A percentile compares a stretch with the other conserved stretches of the same genome.
These are phyloP conservation scores for Nemania abortiva DNA, from an alignment of 2,329 filamentous ascomycete species.

Conservation along the genomic window DNA sequence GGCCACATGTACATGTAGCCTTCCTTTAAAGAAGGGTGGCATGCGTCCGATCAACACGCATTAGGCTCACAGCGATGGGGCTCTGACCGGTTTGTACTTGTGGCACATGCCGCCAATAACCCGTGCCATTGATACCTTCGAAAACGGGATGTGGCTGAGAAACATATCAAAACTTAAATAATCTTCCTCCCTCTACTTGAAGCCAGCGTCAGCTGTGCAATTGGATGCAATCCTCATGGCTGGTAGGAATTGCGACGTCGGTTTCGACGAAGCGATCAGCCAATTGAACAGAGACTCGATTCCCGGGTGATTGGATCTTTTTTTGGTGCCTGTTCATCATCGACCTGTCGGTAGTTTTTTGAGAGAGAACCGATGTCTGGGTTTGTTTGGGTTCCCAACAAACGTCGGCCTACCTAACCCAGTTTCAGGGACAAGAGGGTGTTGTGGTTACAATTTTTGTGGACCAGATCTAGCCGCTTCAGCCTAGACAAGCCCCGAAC, in stretches of 20 bases:
- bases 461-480: constrained; percentile 23
- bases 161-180: background rate
- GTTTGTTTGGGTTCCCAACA: constrained; percentile 9
- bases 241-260: background rate
- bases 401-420: constrained; percentile 5
- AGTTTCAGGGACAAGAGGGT: constrained; percentile 6
- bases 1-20: constrained; percentile 44
- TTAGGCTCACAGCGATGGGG: constrained; percentile 7
- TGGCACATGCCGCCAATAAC: constrained; percentile 7
- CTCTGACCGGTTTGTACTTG: constrained; percentile 11
- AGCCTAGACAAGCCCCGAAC: constrained; percentile 19
- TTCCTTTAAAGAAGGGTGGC: constrained; percentile 26
- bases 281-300: constrained; percentile 8
- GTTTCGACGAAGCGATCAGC: constrained; percentile 1
- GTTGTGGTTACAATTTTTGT: constrained; percentile 21
- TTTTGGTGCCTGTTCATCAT: background rate
- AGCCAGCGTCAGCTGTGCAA: background rate
- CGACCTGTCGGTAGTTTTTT: constrained; percentile 8
- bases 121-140: constrained; percentile 5
- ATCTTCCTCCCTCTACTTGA: background rate
- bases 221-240: constrained; percentile 5
- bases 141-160: constrained; percentile 12
- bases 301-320: constrained; percentile 3
- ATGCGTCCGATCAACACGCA: constrained; percentile 24
- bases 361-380: background rate